A percentile compares a stretch with the other conserved stretches of the same genome.
Evolutionary conservation across 371 early-diverging fungal species (phyloP).

Genomic region (Rhizopus delemar): DNA sequence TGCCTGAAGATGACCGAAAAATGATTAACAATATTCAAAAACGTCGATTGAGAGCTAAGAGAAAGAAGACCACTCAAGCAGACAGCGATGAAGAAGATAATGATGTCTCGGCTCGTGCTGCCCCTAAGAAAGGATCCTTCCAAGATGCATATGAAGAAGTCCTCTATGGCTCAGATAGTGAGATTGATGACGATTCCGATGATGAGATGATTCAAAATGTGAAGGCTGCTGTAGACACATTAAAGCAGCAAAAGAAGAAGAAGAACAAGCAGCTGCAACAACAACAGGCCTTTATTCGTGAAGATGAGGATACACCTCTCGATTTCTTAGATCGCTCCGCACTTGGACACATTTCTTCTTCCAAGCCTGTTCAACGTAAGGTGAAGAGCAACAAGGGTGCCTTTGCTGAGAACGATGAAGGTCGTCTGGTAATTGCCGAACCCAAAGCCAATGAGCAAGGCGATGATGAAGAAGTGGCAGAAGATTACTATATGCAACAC

Average conservation of each 20-base stretch:
- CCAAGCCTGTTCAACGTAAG: constrained; percentile 52
- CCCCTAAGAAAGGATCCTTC: constrained; percentile 53
- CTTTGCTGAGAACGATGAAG: constrained; percentile 73
- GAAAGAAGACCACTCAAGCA: constrained; percentile 59
- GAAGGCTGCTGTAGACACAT: constrained; percentile 31
- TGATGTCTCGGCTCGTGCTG: constrained; percentile 32
- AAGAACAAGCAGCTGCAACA: constrained; percentile 25
- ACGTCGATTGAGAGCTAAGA: constrained; percentile 84
- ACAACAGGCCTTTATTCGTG: constrained; percentile 65
- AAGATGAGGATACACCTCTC: constrained; percentile 77
- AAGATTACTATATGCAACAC: constrained; percentile 83
- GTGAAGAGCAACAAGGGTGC: constrained; percentile 43
- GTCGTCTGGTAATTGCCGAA: constrained; percentile 81
- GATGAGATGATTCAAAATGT: constrained; percentile 39
- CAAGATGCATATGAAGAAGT: constrained; percentile 88
- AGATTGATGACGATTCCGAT: constrained; percentile 74
- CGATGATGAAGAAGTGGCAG: constrained; percentile 50
- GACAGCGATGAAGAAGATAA: constrained; percentile 59
- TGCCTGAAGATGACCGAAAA: constrained; percentile 89
- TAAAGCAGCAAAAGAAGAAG: constrained; percentile 51
- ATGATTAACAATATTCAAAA: constrained; percentile 91
- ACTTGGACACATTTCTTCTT: constrained; percentile 74
- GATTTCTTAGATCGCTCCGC: constrained; percentile 92
- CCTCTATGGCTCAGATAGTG: constrained; percentile 89
- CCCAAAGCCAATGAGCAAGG: constrained; percentile 39